These are phyloP conservation scores for Colletotrichum musicola DNA, from an alignment of 2,329 filamentous ascomycete species.

Conservation along the genomic window DNA sequence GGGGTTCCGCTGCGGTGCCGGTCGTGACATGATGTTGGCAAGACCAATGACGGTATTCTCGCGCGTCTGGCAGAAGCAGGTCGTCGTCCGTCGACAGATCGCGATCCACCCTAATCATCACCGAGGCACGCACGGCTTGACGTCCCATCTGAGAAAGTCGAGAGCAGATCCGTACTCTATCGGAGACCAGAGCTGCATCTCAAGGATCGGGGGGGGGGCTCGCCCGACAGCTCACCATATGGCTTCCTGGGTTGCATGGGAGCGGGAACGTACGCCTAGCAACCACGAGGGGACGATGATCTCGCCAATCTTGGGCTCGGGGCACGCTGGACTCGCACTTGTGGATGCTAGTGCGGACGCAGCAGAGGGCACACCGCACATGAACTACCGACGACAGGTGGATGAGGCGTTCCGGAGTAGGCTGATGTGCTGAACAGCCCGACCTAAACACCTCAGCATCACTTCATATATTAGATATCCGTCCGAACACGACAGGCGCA, in stretches of 20 bases:
- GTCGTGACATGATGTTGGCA: constrained; percentile 4
- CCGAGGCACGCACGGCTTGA: constrained; percentile 22
- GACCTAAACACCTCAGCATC: background rate
- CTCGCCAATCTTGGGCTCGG: constrained; percentile 33
- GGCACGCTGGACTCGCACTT: constrained; percentile 23
- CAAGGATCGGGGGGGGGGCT: constrained; percentile 2
- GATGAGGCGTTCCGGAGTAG: constrained; percentile 11
- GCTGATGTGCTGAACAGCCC: constrained; percentile 1
- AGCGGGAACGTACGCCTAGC: constrained; percentile 15
- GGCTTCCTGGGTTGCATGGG: constrained; percentile 5
- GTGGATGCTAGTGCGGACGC: constrained; percentile 12
- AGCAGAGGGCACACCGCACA: constrained; percentile 12
- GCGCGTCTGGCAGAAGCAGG: background rate
- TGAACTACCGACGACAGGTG: background rate
- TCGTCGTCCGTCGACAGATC: constrained; percentile 6
- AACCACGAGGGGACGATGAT: constrained; percentile 23
- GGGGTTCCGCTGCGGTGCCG: constrained; percentile 12
- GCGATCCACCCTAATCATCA: constrained; percentile 10
- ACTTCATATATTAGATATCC: background rate
- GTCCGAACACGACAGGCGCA: constrained; percentile 14
- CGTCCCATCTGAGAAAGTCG: constrained; percentile 9
- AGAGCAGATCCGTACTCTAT: constrained; percentile 34
- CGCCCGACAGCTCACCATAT: constrained; percentile 12
- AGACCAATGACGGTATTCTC: constrained; percentile 11
- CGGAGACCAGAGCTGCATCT: constrained; percentile 20